These are phyloP conservation scores for Trichoderma virens DNA, from an alignment of 495 filamentous ascomycete genomes.

Conservation along the genomic window DNA sequence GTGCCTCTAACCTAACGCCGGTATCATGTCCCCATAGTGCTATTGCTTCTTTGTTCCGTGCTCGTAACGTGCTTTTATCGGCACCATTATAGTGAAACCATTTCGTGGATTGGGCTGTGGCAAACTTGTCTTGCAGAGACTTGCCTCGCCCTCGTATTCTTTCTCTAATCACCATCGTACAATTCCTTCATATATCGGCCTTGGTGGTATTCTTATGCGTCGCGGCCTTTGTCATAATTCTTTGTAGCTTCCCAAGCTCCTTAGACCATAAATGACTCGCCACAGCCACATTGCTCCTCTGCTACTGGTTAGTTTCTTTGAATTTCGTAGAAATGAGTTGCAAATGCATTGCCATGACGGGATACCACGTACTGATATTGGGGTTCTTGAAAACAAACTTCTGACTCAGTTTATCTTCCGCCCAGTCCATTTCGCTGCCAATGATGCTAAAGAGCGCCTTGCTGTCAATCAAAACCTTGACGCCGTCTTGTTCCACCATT, in stretches of 20 bases:
- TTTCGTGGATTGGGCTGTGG: background rate
- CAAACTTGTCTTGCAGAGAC: background rate
- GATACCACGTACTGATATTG: constrained; percentile 78
- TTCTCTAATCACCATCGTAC: background rate
- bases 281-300: constrained; percentile 97
- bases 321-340: background rate
- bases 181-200: background rate
- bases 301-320: constrained; percentile 10
- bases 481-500: constrained; percentile 88
- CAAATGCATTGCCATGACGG: background rate
- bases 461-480: constrained; percentile 91
- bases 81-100: background rate
- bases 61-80: background rate
- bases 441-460: constrained; percentile 97
- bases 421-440: constrained; percentile 98
- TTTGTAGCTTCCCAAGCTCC: background rate
- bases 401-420: constrained; percentile 84
- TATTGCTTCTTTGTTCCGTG: background rate
- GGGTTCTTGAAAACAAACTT: constrained; percentile 93
- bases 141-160: background rate
- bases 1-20: constrained; percentile 5
- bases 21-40: background rate
- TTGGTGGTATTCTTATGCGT: background rate
- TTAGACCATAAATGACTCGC: constrained; percentile 90
- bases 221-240: background rate